Base-by-base conservation (phyloP, 2,329 filamentous ascomycete species). In the Calycina marina region DNA sequence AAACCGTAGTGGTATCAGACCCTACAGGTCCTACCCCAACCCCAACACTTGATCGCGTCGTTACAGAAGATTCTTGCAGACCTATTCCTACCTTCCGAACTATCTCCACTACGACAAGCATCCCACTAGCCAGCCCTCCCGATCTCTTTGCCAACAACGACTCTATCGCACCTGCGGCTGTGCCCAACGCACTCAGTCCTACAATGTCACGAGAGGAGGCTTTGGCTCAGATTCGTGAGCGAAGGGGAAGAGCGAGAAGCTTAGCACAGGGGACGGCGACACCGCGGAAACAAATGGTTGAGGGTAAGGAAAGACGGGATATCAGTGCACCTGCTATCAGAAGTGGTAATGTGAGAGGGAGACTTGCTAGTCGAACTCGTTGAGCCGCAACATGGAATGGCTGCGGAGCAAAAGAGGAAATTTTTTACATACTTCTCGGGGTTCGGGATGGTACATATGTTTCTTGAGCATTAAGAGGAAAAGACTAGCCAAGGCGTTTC, bases 191-290 rank as follows among this genome's bases (percentile, higher is more conserved):
- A 6, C 52, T 77, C 38, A 74, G 67, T 25, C 70, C 72, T 4
- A 77, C 72, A 24, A 73, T 77, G 68, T 71, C 71, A 15, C 66
- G 81, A 33, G 81, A 84, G 52, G 66, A 84, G 53, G 80, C 80
- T 3, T 64, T 88, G 11, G 77, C 77, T 34, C 72, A 77, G 51
- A 86, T 88, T 43, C 67, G 74, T 32, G 75, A 82, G 56, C 65
- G 81, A 16, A 61, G 81, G 32, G 78, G 77, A 5, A 62, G 81
- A 28, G 77, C 80, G 35, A 66, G 72, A 43, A 82, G 76, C 51
- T 69, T 77, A 36, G 72, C 73, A 4, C 65, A 72, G 32, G 72
- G 70, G 2, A 65, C 70, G 4, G 59, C 65, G 38, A 78, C 76
- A 25, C 72, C 72, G 6, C 59, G 62, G 39, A 72, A 67, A 31